A percentile compares a stretch with the other conserved stretches of the same genome.
phyloP scores from a whole-genome alignment of 164 flowering plant species.

The Vitis cinerea region DNA sequence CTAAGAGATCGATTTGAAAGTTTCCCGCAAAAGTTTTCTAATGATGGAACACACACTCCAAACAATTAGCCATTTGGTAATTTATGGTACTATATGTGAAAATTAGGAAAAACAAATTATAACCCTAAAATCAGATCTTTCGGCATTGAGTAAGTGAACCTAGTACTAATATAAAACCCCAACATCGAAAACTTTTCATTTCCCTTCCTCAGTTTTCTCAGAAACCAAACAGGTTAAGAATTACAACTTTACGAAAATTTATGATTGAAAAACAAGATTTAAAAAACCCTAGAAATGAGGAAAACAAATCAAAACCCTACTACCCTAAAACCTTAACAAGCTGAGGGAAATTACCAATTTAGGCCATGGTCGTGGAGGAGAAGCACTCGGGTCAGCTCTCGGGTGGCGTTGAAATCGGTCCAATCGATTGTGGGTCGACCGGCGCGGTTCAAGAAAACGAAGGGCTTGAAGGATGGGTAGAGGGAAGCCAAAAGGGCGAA shows the following conservation, averaged over 20 bases:
- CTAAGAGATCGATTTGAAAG: no score
- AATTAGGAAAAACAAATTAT: no score
- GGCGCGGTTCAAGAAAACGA: slow-evolving; percentile 58
- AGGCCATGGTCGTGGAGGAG: slow-evolving; percentile 79
- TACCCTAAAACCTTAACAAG: not conserved
- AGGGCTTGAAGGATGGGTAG: slow-evolving; percentile 72
- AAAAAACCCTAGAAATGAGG: no score
- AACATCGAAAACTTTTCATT: not conserved
- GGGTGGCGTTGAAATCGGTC: slow-evolving; percentile 94
- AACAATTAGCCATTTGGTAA: no score
- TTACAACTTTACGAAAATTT: no score
- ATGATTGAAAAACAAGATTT: no score
- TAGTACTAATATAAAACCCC: no score
- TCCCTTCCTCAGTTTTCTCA: not conserved
- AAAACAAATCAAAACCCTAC: not conserved
- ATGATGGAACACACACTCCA: no score
- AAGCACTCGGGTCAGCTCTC: slow-evolving; percentile 81
- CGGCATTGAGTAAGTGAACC: no score
- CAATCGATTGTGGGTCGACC: slow-evolving; percentile 80
- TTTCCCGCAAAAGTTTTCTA: no score
- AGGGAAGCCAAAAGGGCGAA: slow-evolving; percentile 70
- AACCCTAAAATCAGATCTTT: no score
- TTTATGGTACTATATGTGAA: no score
- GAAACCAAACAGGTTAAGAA: not conserved
- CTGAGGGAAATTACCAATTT: slow-evolving; percentile 47